These are phyloP conservation scores for Lyophyllum decastes DNA, from an alignment of 768 basidiomycete species.

Conservation along the genomic window DNA sequence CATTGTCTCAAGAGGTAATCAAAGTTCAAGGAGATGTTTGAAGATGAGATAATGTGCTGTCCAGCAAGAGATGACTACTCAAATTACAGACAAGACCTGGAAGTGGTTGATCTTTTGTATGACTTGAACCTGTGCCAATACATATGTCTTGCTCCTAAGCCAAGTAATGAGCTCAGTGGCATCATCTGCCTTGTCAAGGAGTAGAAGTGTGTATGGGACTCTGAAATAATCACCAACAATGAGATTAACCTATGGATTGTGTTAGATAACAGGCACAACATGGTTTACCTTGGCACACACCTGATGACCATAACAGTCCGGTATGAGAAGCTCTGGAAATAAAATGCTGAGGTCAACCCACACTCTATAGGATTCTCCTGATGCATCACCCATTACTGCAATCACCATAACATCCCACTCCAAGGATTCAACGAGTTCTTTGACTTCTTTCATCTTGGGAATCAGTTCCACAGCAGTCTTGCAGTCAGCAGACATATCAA, in stretches of 20 bases:
- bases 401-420: conserved; percentile 28
- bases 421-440: conserved; percentile 16
- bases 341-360: conserved; percentile 11
- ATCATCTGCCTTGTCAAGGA: background rate
- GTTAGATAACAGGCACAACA: background rate
- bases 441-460: conserved; percentile 17
- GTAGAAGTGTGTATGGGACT: background rate
- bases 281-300: background rate
- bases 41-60: conserved; percentile 30
- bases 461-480: conserved; percentile 33
- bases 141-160: conserved; percentile 23
- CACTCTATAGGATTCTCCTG: conserved; percentile 34
- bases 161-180: conserved; percentile 29
- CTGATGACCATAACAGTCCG: conserved; percentile 33
- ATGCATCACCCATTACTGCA: conserved; percentile 34
- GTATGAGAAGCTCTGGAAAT: conserved; percentile 25
- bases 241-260: background rate
- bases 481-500: conserved; percentile 29
- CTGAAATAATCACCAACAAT: background rate
- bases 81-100: conserved; percentile 17
- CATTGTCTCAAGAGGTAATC: conserved; percentile 12
- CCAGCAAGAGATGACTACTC: conserved; percentile 30
- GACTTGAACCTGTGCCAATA: conserved; percentile 17
- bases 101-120: conserved; percentile 10
- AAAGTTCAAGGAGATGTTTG: conserved; percentile 24